Evolutionary conservation across 2,329 filamentous ascomycete species (phyloP), one percentile per base, ranked within the genome.

Genomic region (Diaporthe vaccinii): DNA sequence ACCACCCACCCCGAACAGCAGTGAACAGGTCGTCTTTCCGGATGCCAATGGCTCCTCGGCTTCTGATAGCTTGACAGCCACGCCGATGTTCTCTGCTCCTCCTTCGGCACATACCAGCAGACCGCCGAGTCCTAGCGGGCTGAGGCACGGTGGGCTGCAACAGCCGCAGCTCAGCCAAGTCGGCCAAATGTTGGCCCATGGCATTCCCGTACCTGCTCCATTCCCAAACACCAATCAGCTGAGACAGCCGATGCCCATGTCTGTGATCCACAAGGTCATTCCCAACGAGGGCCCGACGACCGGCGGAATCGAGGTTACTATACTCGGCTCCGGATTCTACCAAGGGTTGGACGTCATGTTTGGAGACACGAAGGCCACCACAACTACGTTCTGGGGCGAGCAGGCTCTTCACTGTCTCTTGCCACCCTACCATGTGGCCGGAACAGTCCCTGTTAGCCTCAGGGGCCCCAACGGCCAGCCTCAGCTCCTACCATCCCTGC

Each of bases 271-370:
- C 82, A 96, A 96, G 82, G 89, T 98, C 76, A 94, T 97, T 49
- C 95, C 96, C 0, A 90, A 89, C 41, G 94, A 97, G 82, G 95
- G 95, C 0, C 94, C 95, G 9, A 94, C 92, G 75, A 91, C 91
- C 49, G 95, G 95, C 75, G 95, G 95, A 57, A 95, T 95, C 71
- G 95, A 98, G 82, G 95, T 98, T 4, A 96, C 94, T 0, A 90
- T 97, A 74, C 87, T 98, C 12, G 95, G 96, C 25, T 94, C 92
- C 78, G 91, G 93, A 20, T 98, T 98, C 82, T 93, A 92, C 78
- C 93, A 90, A 76, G 93, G 83, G 1, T 89, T 97, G 77, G 94
- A 96, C 77, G 94, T 98, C 73, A 93, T 95, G 84, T 98, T 98
- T 82, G 96, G 96, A 31, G 86, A 89, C 46, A 85, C 87, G 65